A percentile compares a stretch with the other conserved stretches of the same genome.
phyloP scores from a whole-genome alignment of 1,139 yeast genomes.

The Protomyces macrosporus region DNA sequence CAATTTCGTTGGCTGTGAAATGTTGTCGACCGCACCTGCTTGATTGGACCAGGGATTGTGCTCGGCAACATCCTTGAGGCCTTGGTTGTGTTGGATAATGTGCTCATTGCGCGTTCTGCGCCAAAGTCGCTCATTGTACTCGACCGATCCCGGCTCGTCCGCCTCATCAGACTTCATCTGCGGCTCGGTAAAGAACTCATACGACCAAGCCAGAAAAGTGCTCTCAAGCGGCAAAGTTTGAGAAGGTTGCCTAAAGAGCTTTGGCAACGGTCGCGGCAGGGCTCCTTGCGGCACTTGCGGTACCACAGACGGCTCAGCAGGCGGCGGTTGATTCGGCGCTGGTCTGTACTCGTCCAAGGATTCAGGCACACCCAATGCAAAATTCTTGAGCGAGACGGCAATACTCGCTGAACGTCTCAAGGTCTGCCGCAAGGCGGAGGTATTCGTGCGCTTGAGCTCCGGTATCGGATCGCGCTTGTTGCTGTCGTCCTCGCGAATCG shows the following conservation, averaged over 20 bases:
- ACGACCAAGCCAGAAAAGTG: constrained; percentile 77
- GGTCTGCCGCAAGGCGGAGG: constrained; percentile 29
- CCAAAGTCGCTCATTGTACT: constrained; percentile 80
- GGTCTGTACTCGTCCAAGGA: constrained; percentile 27
- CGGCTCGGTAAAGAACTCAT: constrained; percentile 94
- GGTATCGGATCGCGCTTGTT: background rate
- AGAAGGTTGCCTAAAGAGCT: constrained; percentile 15
- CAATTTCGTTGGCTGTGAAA: constrained; percentile 70
- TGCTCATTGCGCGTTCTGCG: constrained; percentile 81
- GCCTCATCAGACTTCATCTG: constrained; percentile 74
- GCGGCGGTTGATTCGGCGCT: constrained; percentile 32
- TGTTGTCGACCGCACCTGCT: constrained; percentile 59
- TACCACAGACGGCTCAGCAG: constrained; percentile 32
- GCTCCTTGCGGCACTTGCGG: constrained; percentile 34
- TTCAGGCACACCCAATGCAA: constrained; percentile 36
- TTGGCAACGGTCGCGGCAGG: constrained; percentile 26
- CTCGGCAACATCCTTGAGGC: constrained; percentile 76
- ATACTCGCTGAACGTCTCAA: constrained; percentile 40
- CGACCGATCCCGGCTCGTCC: constrained; percentile 91
- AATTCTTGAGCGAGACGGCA: constrained; percentile 39
- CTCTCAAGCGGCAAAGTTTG: constrained; percentile 52
- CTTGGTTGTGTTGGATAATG: constrained; percentile 82
- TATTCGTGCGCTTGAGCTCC: background rate
- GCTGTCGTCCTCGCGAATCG: constrained; percentile 7
- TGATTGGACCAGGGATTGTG: constrained; percentile 80